These are phyloP conservation scores for Nicotiana obtusifolia DNA, from an alignment of 257 asterid genomes.

Conservation along the genomic window DNA sequence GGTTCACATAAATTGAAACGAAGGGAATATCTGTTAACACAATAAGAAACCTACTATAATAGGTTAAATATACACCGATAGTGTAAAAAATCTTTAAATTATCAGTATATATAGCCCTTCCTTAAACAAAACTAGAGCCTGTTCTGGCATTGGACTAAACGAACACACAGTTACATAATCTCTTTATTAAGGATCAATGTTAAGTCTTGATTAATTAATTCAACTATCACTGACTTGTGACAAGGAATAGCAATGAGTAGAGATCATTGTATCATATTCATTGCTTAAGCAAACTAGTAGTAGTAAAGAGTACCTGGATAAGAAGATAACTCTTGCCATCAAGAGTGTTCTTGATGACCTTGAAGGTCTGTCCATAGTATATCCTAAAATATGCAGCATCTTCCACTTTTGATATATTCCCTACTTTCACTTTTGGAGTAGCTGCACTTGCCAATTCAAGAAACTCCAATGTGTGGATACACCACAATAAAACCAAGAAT, in stretches of 20 bases:
- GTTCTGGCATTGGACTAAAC: neutral
- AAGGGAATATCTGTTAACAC: too few species aligned
- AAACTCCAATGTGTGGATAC: constrained; percentile 3
- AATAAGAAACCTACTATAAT: neutral
- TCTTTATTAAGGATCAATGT: neutral
- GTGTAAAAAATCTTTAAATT: too few species aligned
- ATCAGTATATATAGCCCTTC: neutral
- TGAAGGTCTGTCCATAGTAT: constrained; percentile 88
- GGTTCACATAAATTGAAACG: too few species aligned
- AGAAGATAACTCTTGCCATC: constrained; percentile 97
- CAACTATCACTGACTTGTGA: neutral
- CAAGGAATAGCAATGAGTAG: neutral
- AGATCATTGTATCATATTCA: neutral
- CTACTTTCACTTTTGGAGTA: constrained; percentile 41
- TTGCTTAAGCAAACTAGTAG: neutral
- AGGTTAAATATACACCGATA: too few species aligned
- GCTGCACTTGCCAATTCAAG: constrained; percentile 28
- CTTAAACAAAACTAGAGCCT: neutral
- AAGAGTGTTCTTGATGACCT: constrained; percentile 85
- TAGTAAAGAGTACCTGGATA: constrained; percentile 51
- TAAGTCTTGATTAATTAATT: neutral
- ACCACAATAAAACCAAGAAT: constrained; percentile 19
- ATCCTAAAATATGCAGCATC: constrained; percentile 64
- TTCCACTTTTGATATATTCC: constrained; percentile 61
- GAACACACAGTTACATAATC: neutral